Conservation (phyloP, 768 basidiomycete genomes). For the Lactarius sanguifluus region DNA sequence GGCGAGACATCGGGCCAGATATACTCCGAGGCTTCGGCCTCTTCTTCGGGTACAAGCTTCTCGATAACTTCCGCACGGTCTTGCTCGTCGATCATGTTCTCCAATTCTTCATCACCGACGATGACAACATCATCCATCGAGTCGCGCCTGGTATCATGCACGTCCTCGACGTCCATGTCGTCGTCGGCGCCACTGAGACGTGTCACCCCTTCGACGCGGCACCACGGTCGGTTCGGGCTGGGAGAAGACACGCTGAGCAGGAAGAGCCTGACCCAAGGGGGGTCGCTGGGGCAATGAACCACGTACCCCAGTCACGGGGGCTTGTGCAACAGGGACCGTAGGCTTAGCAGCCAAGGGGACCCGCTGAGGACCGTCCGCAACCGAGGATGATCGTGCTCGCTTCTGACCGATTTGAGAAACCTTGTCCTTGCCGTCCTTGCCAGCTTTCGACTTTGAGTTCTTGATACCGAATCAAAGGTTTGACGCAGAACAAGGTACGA, state of each 20-base stretch:
- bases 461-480: conserved; percentile 19
- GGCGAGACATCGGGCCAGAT: conserved; percentile 78
- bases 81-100: conserved; percentile 60
- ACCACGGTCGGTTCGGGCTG: conserved; percentile 43
- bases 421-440: conserved; percentile 68
- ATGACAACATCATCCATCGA: conserved; percentile 46
- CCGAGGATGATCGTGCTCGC: conserved; percentile 64
- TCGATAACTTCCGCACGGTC: conserved; percentile 45
- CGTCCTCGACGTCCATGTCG: conserved; percentile 64
- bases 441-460: conserved; percentile 45
- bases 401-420: conserved; percentile 49
- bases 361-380: conserved; percentile 64
- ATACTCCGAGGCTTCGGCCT: conserved; percentile 19
- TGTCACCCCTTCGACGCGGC: conserved; percentile 31
- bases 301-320: conserved; percentile 29
- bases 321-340: conserved; percentile 23
- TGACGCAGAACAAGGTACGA: conserved; percentile 14
- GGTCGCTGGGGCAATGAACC: conserved; percentile 35
- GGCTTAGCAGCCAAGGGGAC: conserved; percentile 62
- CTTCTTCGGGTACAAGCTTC: conserved; percentile 36
- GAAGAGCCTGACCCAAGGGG: conserved; percentile 36
- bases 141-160: conserved; percentile 36
- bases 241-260: conserved; percentile 43
- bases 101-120: conserved; percentile 56
- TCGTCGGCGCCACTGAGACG: conserved; percentile 34